Conservation (phyloP, 768 basidiomycete species). For the Tulasnella sp. region DNA sequence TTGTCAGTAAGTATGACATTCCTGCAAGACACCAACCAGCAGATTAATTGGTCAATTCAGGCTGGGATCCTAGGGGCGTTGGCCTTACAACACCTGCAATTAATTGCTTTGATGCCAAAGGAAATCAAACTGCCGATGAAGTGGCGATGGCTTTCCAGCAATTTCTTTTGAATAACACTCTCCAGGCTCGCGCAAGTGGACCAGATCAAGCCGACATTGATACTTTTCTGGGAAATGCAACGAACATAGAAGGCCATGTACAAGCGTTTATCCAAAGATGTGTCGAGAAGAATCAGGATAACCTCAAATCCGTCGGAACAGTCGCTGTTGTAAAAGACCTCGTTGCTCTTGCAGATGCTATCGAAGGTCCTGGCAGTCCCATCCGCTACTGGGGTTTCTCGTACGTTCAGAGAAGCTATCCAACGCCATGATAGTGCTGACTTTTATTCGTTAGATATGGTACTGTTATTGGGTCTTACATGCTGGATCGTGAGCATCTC, state of each 20-base stretch:
- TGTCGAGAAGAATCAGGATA: background rate
- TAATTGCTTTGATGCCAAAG: background rate
- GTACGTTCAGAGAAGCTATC: background rate
- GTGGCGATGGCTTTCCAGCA: background rate
- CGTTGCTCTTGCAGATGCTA: conserved; percentile 7
- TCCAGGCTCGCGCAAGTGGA: background rate
- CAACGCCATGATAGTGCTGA: background rate
- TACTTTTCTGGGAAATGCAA: background rate
- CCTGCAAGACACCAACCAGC: background rate
- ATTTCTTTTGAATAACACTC: background rate
- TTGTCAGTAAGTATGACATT: background rate
- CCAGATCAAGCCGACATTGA: background rate
- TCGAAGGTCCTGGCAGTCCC: background rate
- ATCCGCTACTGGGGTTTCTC: conserved; percentile 10
- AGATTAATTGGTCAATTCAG: background rate
- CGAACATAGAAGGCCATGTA: background rate
- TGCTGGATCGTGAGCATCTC: conserved; percentile 8
- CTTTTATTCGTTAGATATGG: conserved; percentile 4
- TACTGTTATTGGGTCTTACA: conserved; percentile 6
- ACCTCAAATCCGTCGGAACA: background rate
- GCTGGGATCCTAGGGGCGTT: background rate
- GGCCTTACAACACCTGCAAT: background rate
- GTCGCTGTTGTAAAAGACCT: conserved; percentile 6
- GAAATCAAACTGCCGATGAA: background rate
- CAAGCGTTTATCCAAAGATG: background rate